phyloP scores from a whole-genome alignment of 78 protist species.

The Cyanophora paradoxa region DNA sequence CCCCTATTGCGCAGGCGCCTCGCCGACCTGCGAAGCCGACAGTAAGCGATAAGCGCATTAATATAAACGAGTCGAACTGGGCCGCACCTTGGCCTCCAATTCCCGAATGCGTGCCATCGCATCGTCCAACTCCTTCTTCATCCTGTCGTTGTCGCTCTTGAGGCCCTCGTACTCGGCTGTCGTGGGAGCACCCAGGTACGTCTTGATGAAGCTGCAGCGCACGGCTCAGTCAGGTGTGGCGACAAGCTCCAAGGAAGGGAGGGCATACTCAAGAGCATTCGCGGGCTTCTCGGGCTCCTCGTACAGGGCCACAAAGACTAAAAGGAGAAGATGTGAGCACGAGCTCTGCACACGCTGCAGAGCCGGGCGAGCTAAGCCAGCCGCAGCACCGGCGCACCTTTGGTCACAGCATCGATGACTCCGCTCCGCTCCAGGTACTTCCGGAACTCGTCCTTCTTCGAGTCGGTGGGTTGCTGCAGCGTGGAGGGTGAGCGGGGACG shows the following conservation, averaged over 20 bases:
- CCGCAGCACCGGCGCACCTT: conserved; percentile 12
- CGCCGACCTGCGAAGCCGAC: neutral
- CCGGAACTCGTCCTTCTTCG: conserved; percentile 75
- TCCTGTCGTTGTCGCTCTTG: conserved; percentile 36
- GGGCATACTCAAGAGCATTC: conserved; percentile 50
- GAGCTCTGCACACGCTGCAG: neutral
- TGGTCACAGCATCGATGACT: conserved; percentile 68
- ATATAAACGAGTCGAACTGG: too few relatives aligned
- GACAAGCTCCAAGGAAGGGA: neutral
- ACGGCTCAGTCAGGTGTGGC: neutral
- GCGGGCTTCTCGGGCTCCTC: conserved; percentile 77
- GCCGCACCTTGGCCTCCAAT: too few relatives aligned
- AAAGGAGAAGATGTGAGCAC: neutral
- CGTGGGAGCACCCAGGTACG: conserved; percentile 41
- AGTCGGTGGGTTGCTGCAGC: conserved; percentile 13
- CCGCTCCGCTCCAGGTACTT: conserved; percentile 55
- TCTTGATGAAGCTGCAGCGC: conserved; percentile 44
- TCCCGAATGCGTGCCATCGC: too few relatives aligned
- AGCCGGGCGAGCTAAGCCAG: neutral
- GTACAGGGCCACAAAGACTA: conserved; percentile 59
- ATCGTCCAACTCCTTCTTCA: conserved; percentile 28
- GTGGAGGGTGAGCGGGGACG: neutral
- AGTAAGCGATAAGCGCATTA: too few relatives aligned
- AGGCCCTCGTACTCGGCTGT: conserved; percentile 43
- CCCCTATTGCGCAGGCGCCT: neutral